Conservation (phyloP, 345 rosid species). For the Boechera stricta region DNA sequence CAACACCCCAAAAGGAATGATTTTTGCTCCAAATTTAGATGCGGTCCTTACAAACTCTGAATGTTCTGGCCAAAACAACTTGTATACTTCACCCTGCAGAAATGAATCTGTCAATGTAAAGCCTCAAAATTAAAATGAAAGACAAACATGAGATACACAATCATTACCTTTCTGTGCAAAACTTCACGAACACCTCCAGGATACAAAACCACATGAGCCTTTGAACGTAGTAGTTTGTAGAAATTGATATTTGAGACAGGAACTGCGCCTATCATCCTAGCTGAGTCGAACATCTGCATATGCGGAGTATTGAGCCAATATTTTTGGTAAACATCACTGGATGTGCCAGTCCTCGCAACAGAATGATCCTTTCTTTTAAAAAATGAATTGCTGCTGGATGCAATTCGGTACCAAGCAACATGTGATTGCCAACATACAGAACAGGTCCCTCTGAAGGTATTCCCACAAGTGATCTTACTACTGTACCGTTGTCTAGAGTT, state of each 20-base stretch:
- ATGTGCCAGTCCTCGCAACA: constrained; percentile 73
- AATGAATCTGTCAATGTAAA: not conserved
- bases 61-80: constrained; percentile 75
- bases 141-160: not conserved
- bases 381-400: constrained; percentile 54
- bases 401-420: constrained; percentile 68
- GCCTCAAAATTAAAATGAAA: constrained; percentile 26
- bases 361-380: constrained; percentile 59
- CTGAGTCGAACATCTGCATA: constrained; percentile 48
- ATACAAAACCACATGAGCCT: constrained; percentile 68
- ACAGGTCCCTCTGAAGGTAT: constrained; percentile 87
- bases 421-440: constrained; percentile 74
- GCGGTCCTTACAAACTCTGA: constrained; percentile 81
- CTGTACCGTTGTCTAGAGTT: constrained; percentile 68
- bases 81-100: constrained; percentile 72
- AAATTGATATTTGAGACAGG: constrained; percentile 66
- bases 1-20: constrained; percentile 65
- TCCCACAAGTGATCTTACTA: constrained; percentile 78
- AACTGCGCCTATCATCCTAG: constrained; percentile 63
- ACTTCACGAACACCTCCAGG: constrained; percentile 89
- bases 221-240: constrained; percentile 66
- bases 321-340: constrained; percentile 55
- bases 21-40: constrained; percentile 75
- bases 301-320: constrained; percentile 48
- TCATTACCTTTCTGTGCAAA: constrained; percentile 62